Percentiles rank a stretch among this genome's conserved stretches.
Conservation (phyloP, 2,329 filamentous ascomycete genomes). For the Fusarium armeniacum region DNA sequence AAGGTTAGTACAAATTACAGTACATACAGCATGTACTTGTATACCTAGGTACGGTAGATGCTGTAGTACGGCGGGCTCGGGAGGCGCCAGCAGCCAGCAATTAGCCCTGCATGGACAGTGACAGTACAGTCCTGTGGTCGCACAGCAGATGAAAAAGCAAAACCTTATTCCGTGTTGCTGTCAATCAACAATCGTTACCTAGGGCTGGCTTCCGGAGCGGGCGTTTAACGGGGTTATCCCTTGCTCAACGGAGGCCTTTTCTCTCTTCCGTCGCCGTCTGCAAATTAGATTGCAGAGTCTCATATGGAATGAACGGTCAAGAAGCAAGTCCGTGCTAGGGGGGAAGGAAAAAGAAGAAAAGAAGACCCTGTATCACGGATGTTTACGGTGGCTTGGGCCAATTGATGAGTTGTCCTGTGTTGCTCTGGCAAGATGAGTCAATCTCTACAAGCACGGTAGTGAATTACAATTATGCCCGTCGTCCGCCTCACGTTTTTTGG, state of each 20-base stretch:
- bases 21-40: conserved; percentile 1
- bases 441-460: conserved; percentile 15
- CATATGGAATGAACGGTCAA: conserved; percentile 20
- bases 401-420: conserved; percentile 41
- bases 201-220: conserved; percentile 9
- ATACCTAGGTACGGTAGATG: background rate
- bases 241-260: conserved; percentile 18
- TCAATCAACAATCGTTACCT: conserved; percentile 31
- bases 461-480: conserved; percentile 2
- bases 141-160: conserved; percentile 10
- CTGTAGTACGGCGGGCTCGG: conserved; percentile 11
- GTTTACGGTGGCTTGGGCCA: conserved; percentile 32
- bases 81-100: background rate
- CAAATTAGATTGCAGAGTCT: conserved; percentile 32
- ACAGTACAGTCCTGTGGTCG: background rate
- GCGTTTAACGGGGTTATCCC: conserved; percentile 32
- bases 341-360: background rate
- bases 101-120: background rate
- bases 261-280: background rate
- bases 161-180: conserved; percentile 27
- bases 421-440: conserved; percentile 43
- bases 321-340: conserved; percentile 23
- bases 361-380: conserved; percentile 23
- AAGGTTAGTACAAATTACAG: conserved; percentile 10
- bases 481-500: conserved; percentile 24